Conservation (phyloP, 345 rosid species). For the Luvunga scandens region DNA sequence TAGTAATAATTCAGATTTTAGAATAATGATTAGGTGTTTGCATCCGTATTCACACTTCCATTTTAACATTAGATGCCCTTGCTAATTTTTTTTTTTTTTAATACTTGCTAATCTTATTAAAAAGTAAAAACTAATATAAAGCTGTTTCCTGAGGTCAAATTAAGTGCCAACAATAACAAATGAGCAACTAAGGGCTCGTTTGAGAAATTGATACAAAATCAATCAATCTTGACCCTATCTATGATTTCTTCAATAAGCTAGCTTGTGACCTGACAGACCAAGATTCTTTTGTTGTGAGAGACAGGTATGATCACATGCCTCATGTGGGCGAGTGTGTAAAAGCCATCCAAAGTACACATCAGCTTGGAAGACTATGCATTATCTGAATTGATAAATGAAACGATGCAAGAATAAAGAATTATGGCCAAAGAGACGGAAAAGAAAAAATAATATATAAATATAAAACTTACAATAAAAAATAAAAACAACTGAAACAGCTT, state of each 20-base stretch:
- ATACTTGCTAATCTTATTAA: background rate
- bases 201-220: background rate
- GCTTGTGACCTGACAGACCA: constrained; percentile 14
- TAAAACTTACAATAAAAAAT: no score
- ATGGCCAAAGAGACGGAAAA: background rate
- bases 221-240: background rate
- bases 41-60: background rate
- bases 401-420: background rate
- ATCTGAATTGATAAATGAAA: background rate
- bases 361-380: background rate
- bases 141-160: background rate
- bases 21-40: constrained; percentile 10
- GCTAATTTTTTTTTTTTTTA: background rate
- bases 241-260: background rate
- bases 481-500: background rate
- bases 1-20: background rate
- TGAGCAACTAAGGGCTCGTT: background rate
- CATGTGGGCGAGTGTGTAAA: background rate
- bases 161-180: no score
- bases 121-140: no score
- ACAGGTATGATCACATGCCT: constrained; percentile 10
- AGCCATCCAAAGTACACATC: background rate
- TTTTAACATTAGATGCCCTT: background rate
- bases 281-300: constrained; percentile 6
- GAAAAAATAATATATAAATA: no score